phyloP scores from a whole-genome alignment of 148 eudicot species.

The Polygonum aviculare region DNA sequence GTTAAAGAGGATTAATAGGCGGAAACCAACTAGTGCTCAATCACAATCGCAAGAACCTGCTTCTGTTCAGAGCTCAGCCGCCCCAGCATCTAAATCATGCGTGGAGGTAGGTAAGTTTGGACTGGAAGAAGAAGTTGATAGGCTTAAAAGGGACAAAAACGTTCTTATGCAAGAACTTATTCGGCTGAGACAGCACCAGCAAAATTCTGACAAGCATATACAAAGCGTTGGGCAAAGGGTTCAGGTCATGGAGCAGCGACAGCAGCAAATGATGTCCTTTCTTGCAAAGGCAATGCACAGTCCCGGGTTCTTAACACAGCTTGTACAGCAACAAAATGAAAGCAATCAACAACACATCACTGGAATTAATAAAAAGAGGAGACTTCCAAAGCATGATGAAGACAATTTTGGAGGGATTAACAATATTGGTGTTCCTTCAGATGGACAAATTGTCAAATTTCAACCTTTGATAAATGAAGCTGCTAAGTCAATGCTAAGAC shows the following conservation, averaged over 20 bases:
- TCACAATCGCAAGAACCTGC: slow-evolving; percentile 27
- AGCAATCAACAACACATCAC: slow-evolving; percentile 33
- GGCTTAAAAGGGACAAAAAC: slow-evolving; percentile 68
- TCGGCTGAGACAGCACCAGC: slow-evolving; percentile 70
- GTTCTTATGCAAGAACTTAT: slow-evolving; percentile 76
- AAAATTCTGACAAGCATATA: slow-evolving; percentile 60
- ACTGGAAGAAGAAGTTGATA: slow-evolving; percentile 62
- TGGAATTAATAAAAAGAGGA: slow-evolving; percentile 61
- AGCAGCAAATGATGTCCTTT: slow-evolving; percentile 79
- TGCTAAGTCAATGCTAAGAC: slow-evolving; percentile 58
- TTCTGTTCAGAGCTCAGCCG: slow-evolving; percentile 33
- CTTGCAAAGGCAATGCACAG: slow-evolving; percentile 83
- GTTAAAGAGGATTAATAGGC: slow-evolving; percentile 56
- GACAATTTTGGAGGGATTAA: slow-evolving; percentile 29
- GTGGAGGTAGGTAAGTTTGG: slow-evolving; percentile 65
- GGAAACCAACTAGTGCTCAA: slow-evolving; percentile 45
- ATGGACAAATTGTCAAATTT: slow-evolving; percentile 57
- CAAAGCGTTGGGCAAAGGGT: slow-evolving; percentile 67
- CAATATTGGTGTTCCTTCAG: slow-evolving; percentile 17
- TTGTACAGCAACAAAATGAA: slow-evolving; percentile 58
- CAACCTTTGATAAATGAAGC: slow-evolving; percentile 83
- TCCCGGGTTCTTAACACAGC: slow-evolving; percentile 63
- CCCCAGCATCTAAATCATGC: slow-evolving; percentile 31
- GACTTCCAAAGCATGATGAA: slow-evolving; percentile 55
- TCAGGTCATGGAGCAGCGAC: slow-evolving; percentile 67